Evolutionary conservation across 768 basidiomycete genomes (phyloP).

Genomic region (Lactifluus volemus): DNA sequence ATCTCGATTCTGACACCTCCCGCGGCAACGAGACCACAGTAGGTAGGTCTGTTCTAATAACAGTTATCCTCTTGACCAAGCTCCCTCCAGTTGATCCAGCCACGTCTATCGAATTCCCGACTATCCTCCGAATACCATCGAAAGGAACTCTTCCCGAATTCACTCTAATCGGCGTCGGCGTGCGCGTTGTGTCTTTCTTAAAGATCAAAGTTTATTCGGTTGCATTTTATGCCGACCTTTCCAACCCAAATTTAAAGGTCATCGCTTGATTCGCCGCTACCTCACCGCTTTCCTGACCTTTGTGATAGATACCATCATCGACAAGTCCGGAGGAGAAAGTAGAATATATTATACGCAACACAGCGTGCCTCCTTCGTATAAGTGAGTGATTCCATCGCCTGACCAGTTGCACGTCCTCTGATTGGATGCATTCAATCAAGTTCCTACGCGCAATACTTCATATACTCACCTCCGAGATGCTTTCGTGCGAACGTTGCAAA

Average conservation of each 20-base stretch:
- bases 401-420: neutral
- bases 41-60: conserved; percentile 2
- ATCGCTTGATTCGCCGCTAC: conserved; percentile 10
- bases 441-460: conserved; percentile 72
- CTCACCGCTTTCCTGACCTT: neutral
- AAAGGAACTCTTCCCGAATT: conserved; percentile 53
- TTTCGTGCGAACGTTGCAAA: conserved; percentile 65
- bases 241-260: conserved; percentile 54
- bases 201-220: conserved; percentile 84
- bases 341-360: conserved; percentile 53
- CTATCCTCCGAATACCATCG: conserved; percentile 51
- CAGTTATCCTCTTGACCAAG: neutral
- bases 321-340: conserved; percentile 65
- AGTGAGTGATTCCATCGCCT: conserved; percentile 32
- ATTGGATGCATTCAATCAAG: conserved; percentile 29
- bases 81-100: conserved; percentile 52
- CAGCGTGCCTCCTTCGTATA: conserved; percentile 67
- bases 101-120: conserved; percentile 68
- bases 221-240: conserved; percentile 81
- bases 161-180: conserved; percentile 74
- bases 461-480: conserved; percentile 78
- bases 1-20: conserved; percentile 37
- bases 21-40: conserved; percentile 11
- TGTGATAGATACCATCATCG: conserved; percentile 40
- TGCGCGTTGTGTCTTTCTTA: conserved; percentile 83